These are phyloP conservation scores for Backusella macrospora DNA, from an alignment of 192 early-diverging fungal genomes.

Conservation along the genomic window DNA sequence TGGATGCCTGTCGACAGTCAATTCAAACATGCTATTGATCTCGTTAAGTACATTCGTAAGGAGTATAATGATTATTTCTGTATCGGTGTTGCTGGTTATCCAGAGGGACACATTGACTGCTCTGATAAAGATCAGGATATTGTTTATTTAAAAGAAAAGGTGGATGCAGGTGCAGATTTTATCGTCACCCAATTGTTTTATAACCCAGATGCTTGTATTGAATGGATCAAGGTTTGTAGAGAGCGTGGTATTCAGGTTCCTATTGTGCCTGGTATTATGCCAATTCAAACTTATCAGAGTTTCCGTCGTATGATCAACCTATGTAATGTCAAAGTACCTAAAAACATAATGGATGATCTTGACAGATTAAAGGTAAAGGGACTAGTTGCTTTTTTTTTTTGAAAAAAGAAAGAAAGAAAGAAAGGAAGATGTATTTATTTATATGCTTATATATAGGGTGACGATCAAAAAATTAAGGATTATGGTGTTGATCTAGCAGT, in stretches of 20 bases:
- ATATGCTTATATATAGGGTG: constrained; percentile 44
- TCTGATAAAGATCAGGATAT: constrained; percentile 55
- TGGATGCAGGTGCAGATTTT: constrained; percentile 83
- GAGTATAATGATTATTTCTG: constrained; percentile 85
- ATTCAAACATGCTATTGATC: constrained; percentile 76
- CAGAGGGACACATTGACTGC: constrained; percentile 81
- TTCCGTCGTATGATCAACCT: constrained; percentile 83
- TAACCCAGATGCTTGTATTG: constrained; percentile 70
- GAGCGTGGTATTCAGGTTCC: constrained; percentile 57
- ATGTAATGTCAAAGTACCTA: constrained; percentile 72
- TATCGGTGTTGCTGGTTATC: constrained; percentile 88
- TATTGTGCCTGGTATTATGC: constrained; percentile 89
- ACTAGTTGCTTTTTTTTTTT: not conserved
- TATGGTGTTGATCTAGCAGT: constrained; percentile 74
- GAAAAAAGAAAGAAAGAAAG: not conserved
- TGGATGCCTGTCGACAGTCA: constrained; percentile 75
- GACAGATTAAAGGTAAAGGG: constrained; percentile 73
- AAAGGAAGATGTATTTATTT: not conserved
- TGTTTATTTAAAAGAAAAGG: constrained; percentile 68
- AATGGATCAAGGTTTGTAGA: constrained; percentile 71
- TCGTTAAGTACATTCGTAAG: constrained; percentile 79
- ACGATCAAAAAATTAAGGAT: constrained; percentile 85
- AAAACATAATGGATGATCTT: constrained; percentile 57
- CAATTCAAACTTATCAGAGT: constrained; percentile 78
- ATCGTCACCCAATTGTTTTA: constrained; percentile 87